These are phyloP conservation scores for Paramecium biaurelia DNA, from an alignment of 73 alveolate species.

Conservation along the genomic window DNA sequence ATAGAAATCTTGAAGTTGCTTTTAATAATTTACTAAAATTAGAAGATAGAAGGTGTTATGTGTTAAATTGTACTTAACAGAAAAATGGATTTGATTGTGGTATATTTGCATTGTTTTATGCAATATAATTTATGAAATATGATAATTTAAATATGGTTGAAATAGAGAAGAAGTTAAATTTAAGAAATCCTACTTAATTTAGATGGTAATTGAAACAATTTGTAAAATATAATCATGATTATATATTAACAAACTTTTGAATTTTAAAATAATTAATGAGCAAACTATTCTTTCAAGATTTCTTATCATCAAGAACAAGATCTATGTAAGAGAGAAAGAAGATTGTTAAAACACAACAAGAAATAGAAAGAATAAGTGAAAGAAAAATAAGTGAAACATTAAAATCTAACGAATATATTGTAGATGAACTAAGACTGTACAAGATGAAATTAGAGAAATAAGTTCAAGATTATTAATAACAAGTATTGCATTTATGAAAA, in stretches of 20 bases:
- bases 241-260: conserved; percentile 6
- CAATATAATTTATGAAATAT: background rate
- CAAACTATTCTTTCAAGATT: background rate
- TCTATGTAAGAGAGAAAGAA: conserved; percentile 2
- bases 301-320: background rate
- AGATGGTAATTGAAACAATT: background rate
- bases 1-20: background rate
- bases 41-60: background rate
- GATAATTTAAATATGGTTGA: background rate
- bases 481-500: background rate
- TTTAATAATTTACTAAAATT: background rate
- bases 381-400: background rate
- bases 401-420: background rate
- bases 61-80: background rate
- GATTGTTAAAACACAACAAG: background rate
- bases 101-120: background rate
- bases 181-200: background rate
- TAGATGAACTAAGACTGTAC: background rate
- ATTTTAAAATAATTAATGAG: conserved; percentile 11
- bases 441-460: background rate
- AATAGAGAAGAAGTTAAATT: background rate
- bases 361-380: conserved; percentile 1
- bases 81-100: conserved; percentile 1
- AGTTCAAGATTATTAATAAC: conserved; percentile 1
- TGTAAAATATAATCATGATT: background rate